Percentiles rank a stretch among this genome's conserved stretches.
phyloP scores from a whole-genome alignment of 1,284 basidiomycete species.

The Binderoboletus segoi region DNA sequence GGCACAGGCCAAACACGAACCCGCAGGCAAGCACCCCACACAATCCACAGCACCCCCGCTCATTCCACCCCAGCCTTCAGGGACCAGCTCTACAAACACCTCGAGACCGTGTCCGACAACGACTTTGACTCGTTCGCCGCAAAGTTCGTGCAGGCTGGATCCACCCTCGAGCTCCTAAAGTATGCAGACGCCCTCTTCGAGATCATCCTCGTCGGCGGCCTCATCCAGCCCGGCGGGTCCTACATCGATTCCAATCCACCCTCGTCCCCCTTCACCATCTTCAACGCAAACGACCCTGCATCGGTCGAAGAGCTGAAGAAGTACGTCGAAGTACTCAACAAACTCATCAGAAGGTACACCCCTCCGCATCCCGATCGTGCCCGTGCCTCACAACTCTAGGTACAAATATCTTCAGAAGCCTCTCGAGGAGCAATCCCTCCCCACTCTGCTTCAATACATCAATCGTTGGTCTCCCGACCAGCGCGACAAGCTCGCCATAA shows the following conservation, averaged over 20 bases:
- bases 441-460: slow-evolving; percentile 86
- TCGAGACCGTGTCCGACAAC: slow-evolving; percentile 80
- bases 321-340: slow-evolving; percentile 92
- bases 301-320: slow-evolving; percentile 86
- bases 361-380: neutral
- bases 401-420: slow-evolving; percentile 99
- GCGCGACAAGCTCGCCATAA: slow-evolving; percentile 81
- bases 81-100: slow-evolving; percentile 92
- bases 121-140: slow-evolving; percentile 84
- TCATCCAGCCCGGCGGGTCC: slow-evolving; percentile 92
- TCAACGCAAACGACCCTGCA: slow-evolving; percentile 78
- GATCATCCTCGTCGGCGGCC: slow-evolving; percentile 89
- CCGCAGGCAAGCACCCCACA: slow-evolving; percentile 50
- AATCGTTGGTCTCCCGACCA: slow-evolving; percentile 78
- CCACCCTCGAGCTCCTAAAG: slow-evolving; percentile 91
- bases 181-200: slow-evolving; percentile 97
- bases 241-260: slow-evolving; percentile 88
- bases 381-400: slow-evolving; percentile 43
- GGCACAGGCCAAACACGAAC: slow-evolving; percentile 88
- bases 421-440: slow-evolving; percentile 84
- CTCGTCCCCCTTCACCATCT: slow-evolving; percentile 80
- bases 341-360: slow-evolving; percentile 86
- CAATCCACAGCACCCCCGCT: slow-evolving; percentile 10
- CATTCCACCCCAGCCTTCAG: slow-evolving; percentile 73
- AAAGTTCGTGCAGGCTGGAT: slow-evolving; percentile 90